Evolutionary conservation across 2,329 filamentous ascomycete genomes (phyloP), one percentile per base, ranked within the genome.

Genomic region (Aspergillus nomiae): DNA sequence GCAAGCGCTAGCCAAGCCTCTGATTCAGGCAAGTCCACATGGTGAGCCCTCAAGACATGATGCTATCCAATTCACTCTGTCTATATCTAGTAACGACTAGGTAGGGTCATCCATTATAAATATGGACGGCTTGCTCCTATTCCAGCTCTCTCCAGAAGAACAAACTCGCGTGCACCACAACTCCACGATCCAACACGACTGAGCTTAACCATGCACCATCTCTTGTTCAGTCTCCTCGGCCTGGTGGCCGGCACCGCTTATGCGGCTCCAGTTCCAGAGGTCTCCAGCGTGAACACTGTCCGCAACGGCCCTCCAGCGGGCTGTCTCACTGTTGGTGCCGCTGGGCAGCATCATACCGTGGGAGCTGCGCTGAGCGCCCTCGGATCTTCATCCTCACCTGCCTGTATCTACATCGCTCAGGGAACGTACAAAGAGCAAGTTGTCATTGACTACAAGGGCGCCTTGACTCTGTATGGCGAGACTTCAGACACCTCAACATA

Each of bases 381-480:
- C 38, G 38, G 38, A 9, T 10, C 38, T n/a, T 41, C 38, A n/a
- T 19, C 16, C 16, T 41, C 38, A n/a, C 38, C 38, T 3, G 38
- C 38, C 8, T 41, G 38, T 41, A 10, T 41, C 16, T 41, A 41
- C 8, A n/a, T 41, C 8, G 8, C 38, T 9, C 38, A n/a, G 38
- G 38, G 38, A 8, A 41, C 38, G 19, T 41, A 41, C 38, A 41
- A 41, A 41, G 38, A 41, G 19, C 6, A 41, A 41, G 19, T 41
- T 41, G 16, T 41, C 16, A 41, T 41, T 41, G 19, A 41, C 19
- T 41, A 41, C 16, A 41, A 41, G 7, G 38, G 38, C 19, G 38
- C 16, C 3, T 60, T 77, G 26, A 77, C 74, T 1, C 28, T 77
- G 2, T 77, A 77, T 34, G 76, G 74, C 0, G 67, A 74, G 56